phyloP scores from a whole-genome alignment of 805 yeast genomes.

The Ogataea populi-albae region DNA sequence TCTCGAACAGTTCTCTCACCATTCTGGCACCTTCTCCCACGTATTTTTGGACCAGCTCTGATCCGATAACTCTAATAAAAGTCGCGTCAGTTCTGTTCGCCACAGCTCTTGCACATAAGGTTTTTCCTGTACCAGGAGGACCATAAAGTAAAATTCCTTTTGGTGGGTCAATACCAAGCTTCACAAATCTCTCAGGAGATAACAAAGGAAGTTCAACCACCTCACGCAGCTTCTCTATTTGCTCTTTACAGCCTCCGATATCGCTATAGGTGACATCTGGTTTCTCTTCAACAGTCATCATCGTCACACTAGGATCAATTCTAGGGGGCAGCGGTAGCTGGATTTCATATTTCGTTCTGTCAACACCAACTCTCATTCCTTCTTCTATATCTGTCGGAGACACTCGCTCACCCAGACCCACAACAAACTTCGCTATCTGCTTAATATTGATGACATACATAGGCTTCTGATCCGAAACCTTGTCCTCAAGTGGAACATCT shows the following conservation, averaged over 20 bases:
- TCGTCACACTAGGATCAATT: constrained; percentile 96
- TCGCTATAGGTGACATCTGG: constrained; percentile 99
- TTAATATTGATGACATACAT: constrained; percentile 95
- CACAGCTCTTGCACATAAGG: constrained; percentile 97
- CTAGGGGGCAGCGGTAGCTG: constrained; percentile 97
- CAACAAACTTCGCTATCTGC: constrained; percentile 98
- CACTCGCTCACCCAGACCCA: constrained; percentile 92
- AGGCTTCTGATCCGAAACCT: constrained; percentile 74
- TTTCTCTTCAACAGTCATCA: constrained; percentile 99
- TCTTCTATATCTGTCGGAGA: constrained; percentile 99
- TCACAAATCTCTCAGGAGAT: constrained; percentile 95
- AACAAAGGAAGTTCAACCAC: constrained; percentile 92
- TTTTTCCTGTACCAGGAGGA: constrained; percentile 99
- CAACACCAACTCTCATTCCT: constrained; percentile 99
- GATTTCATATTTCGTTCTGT: constrained; percentile 93
- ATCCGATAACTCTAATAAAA: constrained; percentile 95
- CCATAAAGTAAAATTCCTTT: constrained; percentile 96
- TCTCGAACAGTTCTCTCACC: constrained; percentile 97
- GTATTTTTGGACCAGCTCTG: constrained; percentile 96
- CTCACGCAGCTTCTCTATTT: constrained; percentile 92
- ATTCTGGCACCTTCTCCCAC: constrained; percentile 99
- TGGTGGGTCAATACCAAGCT: constrained; percentile 97
- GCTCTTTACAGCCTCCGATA: constrained; percentile 98
- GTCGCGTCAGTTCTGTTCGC: constrained; percentile 99
- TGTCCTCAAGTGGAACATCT: no score